These are phyloP conservation scores for Coniochaeta ligniaria DNA, from an alignment of 2,329 filamentous ascomycete species.

Conservation along the genomic window DNA sequence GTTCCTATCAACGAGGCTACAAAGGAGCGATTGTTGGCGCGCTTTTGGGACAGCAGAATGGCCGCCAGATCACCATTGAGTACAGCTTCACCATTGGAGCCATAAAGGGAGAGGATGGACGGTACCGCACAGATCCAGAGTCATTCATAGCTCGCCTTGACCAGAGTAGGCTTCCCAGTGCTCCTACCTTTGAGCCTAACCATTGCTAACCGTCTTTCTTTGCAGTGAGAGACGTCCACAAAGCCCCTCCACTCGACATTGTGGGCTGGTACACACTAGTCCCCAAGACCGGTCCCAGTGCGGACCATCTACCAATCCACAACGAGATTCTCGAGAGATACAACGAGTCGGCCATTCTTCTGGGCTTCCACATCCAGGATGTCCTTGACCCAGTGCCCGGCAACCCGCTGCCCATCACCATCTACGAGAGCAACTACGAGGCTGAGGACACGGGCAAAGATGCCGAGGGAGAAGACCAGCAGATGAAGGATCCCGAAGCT, in stretches of 20 bases:
- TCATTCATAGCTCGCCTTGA: constrained; percentile 77
- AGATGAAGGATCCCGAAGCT: constrained; percentile 60
- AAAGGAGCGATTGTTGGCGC: constrained; percentile 74
- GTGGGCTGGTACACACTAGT: constrained; percentile 90
- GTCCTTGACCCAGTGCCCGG: constrained; percentile 50
- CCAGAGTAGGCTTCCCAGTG: constrained; percentile 58
- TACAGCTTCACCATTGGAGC: constrained; percentile 82
- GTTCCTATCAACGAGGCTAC: constrained; percentile 74
- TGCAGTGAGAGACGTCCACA: constrained; percentile 82
- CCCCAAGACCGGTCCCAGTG: constrained; percentile 63
- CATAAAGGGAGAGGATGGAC: constrained; percentile 38
- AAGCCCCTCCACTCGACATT: constrained; percentile 71
- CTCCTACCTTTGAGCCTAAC: neutral
- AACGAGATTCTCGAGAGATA: constrained; percentile 64
- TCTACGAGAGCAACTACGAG: constrained; percentile 82
- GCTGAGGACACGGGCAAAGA: constrained; percentile 23
- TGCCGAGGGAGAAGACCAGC: constrained; percentile 47
- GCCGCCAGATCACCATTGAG: constrained; percentile 84
- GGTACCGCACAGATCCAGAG: constrained; percentile 54
- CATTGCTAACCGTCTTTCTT: constrained; percentile 4
- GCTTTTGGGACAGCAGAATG: constrained; percentile 86
- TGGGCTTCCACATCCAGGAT: constrained; percentile 74
- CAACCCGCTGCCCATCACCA: constrained; percentile 78
- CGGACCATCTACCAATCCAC: constrained; percentile 66
- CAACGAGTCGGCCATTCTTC: constrained; percentile 81